A percentile compares a stretch with the other conserved stretches of the same genome.
phyloP scores from a whole-genome alignment of 2,329 filamentous ascomycete species.

The Juglanconis oblonga region DNA sequence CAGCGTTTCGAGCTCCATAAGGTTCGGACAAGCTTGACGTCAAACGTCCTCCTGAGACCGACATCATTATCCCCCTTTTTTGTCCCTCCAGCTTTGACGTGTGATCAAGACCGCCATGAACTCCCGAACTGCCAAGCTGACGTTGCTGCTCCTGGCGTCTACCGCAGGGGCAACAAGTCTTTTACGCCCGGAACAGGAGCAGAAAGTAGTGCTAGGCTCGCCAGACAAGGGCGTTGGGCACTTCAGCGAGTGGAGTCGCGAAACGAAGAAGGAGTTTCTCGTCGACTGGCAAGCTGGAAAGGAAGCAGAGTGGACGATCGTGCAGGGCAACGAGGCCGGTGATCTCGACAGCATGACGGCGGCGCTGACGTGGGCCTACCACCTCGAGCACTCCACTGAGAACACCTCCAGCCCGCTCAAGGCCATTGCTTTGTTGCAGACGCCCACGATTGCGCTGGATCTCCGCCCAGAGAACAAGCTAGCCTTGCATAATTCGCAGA shows the following conservation, averaged over 20 bases:
- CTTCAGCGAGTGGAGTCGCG: constrained; percentile 46
- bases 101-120: neutral
- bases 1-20: too few relatives aligned
- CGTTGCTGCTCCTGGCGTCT: constrained; percentile 4
- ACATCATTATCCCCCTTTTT: too few relatives aligned
- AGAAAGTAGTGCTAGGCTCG: constrained; percentile 6
- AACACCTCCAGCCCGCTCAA: constrained; percentile 41
- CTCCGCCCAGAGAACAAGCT: constrained; percentile 45
- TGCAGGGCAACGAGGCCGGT: constrained; percentile 44
- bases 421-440: constrained; percentile 44
- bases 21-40: too few relatives aligned
- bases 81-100: too few relatives aligned
- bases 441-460: constrained; percentile 41
- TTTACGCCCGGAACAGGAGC: neutral
- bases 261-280: constrained; percentile 42
- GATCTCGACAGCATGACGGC: constrained; percentile 42
- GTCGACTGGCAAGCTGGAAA: constrained; percentile 43
- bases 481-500: constrained; percentile 40
- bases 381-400: constrained; percentile 39
- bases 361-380: constrained; percentile 45
- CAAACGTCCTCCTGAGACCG: too few relatives aligned
- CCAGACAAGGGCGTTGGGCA: constrained; percentile 37
- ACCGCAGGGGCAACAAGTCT: neutral
- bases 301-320: constrained; percentile 41
- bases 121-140: neutral